These are phyloP conservation scores for Neonectria punicea DNA, from an alignment of 2,329 filamentous ascomycete genomes.

Conservation along the genomic window DNA sequence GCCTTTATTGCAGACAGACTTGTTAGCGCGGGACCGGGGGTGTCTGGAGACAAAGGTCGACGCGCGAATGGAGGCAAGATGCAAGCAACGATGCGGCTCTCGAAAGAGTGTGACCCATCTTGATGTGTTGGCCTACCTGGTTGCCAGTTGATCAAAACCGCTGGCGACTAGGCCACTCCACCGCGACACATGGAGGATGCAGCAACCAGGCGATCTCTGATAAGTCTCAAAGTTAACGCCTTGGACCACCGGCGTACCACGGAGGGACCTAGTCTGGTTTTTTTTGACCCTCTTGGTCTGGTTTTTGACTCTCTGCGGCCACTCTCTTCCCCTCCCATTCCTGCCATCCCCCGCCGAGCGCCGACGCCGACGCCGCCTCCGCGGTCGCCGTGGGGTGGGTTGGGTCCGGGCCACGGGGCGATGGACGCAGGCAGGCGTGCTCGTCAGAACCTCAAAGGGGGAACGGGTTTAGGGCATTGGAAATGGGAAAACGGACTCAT, in stretches of 20 bases:
- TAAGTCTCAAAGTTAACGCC: slow-evolving; percentile 47
- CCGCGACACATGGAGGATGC: slow-evolving; percentile 57
- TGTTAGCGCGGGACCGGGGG: slow-evolving; percentile 62
- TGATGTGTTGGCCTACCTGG: slow-evolving; percentile 92
- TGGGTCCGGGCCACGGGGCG: slow-evolving; percentile 25
- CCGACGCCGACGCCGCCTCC: slow-evolving; percentile 23
- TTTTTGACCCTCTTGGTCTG: slow-evolving; percentile 25
- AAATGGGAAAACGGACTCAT: slow-evolving; percentile 34
- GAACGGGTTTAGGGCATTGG: slow-evolving; percentile 27
- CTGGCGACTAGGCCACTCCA: slow-evolving; percentile 72
- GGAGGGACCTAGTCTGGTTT: slow-evolving; percentile 37
- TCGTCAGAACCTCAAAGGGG: slow-evolving; percentile 5
- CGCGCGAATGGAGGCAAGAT: slow-evolving; percentile 59
- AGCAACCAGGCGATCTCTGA: slow-evolving; percentile 60
- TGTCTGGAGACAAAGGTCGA: slow-evolving; percentile 55
- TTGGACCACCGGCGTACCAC: slow-evolving; percentile 42
- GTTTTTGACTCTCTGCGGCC: slow-evolving; percentile 15
- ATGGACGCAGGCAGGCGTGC: neutral
- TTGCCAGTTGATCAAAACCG: slow-evolving; percentile 81
- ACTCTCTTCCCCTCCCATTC: slow-evolving; percentile 7
- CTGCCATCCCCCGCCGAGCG: slow-evolving; percentile 15
- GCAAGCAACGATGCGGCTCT: slow-evolving; percentile 75
- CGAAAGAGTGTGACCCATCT: slow-evolving; percentile 73
- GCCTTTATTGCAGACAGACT: slow-evolving; percentile 70
- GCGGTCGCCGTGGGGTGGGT: slow-evolving; percentile 25